These are phyloP conservation scores for Somion occarium DNA, from an alignment of 1,284 basidiomycete species.

Conservation along the genomic window DNA sequence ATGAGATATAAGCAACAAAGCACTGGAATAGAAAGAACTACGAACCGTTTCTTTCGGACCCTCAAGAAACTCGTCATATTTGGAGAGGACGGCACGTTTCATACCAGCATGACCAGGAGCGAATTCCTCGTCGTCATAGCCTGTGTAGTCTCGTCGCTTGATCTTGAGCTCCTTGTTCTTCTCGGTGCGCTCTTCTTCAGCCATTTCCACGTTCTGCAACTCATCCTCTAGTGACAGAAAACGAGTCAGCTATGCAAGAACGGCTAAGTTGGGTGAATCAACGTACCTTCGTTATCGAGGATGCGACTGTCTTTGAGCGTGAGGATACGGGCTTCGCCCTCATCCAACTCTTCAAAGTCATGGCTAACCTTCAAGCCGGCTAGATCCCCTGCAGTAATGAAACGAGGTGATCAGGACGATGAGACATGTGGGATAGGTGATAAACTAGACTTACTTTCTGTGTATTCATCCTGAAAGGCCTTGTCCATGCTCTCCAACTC, in stretches of 20 bases:
- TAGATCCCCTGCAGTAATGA: slow-evolving; percentile 63
- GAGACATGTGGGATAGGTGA: background rate
- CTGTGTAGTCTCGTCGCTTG: slow-evolving; percentile 88
- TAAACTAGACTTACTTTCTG: slow-evolving; percentile 74
- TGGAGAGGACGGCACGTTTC: slow-evolving; percentile 83
- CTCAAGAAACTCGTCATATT: slow-evolving; percentile 91
- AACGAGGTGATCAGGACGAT: slow-evolving; percentile 10
- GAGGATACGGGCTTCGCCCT: slow-evolving; percentile 92
- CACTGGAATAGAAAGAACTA: slow-evolving; percentile 7
- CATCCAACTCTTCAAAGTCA: slow-evolving; percentile 86
- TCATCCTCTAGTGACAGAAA: slow-evolving; percentile 99
- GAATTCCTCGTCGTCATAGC: slow-evolving; percentile 96
- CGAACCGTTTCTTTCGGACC: slow-evolving; percentile 63
- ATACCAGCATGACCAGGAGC: slow-evolving; percentile 63
- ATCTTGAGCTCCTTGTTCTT: slow-evolving; percentile 84
- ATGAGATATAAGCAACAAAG: slow-evolving; percentile 6
- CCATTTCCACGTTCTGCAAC: slow-evolving; percentile 91
- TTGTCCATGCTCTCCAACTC: slow-evolving; percentile 83
- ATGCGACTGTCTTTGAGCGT: slow-evolving; percentile 95
- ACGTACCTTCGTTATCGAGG: slow-evolving; percentile 84
- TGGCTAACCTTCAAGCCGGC: slow-evolving; percentile 94
- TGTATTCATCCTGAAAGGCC: slow-evolving; percentile 69
- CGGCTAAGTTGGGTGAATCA: too few species aligned
- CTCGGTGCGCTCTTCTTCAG: slow-evolving; percentile 76
- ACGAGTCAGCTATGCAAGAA: too few species aligned